Percentiles rank a stretch among this genome's conserved stretches.
These are phyloP conservation scores for Hibiscus syriacus DNA, from an alignment of 345 rosid genomes.

Conservation along the genomic window DNA sequence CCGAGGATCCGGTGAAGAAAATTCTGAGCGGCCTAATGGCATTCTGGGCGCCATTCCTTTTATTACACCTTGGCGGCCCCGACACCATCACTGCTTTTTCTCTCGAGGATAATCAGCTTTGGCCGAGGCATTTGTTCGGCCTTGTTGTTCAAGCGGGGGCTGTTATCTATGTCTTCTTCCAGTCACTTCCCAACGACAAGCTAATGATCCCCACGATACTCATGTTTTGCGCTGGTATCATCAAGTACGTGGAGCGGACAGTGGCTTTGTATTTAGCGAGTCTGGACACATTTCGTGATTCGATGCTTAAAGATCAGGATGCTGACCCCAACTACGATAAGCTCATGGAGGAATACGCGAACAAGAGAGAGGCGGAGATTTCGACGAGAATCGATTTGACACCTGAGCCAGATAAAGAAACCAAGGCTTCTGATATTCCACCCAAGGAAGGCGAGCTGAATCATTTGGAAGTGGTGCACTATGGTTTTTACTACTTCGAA, in stretches of 20 bases:
- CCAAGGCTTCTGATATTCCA: background rate
- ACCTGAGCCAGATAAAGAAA: constrained; percentile 33
- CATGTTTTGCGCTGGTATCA: constrained; percentile 34
- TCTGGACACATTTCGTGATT: constrained; percentile 41
- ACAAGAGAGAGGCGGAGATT: background rate
- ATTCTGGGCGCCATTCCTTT: constrained; percentile 67
- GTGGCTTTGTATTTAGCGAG: constrained; percentile 39
- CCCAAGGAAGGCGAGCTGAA: background rate
- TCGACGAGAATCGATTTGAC: constrained; percentile 25
- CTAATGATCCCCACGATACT: constrained; percentile 27
- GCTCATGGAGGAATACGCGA: background rate
- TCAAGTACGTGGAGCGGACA: constrained; percentile 53
- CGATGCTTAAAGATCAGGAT: constrained; percentile 41
- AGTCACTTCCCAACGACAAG: constrained; percentile 18
- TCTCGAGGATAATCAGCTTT: constrained; percentile 56
- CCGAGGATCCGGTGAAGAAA: no score
- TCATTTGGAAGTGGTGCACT: constrained; percentile 19
- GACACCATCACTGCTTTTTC: constrained; percentile 59
- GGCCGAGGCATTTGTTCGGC: constrained; percentile 39
- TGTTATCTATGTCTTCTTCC: constrained; percentile 34
- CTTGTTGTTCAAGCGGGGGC: constrained; percentile 34
- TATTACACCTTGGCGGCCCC: constrained; percentile 60
- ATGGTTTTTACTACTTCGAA: constrained; percentile 27
- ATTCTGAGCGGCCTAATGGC: no score
- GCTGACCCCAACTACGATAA: constrained; percentile 28